These are phyloP conservation scores for Rachicladosporium sp. DNA, from an alignment of 2,329 filamentous ascomycete species.

Conservation along the genomic window DNA sequence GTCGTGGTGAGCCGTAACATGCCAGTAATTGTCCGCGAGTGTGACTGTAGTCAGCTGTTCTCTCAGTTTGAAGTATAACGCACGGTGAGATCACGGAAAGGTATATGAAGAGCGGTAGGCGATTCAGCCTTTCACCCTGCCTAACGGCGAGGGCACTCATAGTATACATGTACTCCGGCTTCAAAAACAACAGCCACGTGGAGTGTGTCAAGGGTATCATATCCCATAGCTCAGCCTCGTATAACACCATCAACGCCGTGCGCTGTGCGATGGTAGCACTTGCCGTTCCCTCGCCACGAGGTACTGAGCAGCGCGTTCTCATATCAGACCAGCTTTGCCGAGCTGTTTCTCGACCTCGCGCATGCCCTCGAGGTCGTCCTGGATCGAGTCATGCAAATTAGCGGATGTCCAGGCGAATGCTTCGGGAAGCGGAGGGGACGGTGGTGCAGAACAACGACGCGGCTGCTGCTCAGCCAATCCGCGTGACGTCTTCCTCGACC, in stretches of 20 bases:
- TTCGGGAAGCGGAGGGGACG: slow-evolving; percentile 4
- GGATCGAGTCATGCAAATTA: slow-evolving; percentile 6
- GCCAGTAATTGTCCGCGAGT: too few relatives aligned
- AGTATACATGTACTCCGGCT: slow-evolving; percentile 17
- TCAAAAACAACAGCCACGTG: slow-evolving; percentile 19
- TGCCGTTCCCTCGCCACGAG: slow-evolving; percentile 18
- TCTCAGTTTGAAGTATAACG: too few relatives aligned
- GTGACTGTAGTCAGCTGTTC: too few relatives aligned
- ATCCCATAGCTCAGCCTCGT: slow-evolving; percentile 8
- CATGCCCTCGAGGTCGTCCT: slow-evolving; percentile 14
- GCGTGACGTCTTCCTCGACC: slow-evolving; percentile 36
- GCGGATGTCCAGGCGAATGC: slow-evolving; percentile 2
- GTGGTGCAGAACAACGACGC: slow-evolving; percentile 9
- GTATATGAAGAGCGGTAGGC: slow-evolving; percentile 5
- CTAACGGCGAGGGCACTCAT: slow-evolving; percentile 19
- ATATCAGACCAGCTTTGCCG: slow-evolving; percentile 13
- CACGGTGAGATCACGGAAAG: too few relatives aligned
- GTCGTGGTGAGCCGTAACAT: too few relatives aligned
- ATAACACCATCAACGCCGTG: slow-evolving; percentile 15
- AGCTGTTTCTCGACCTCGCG: slow-evolving; percentile 19
- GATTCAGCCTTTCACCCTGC: slow-evolving; percentile 14
- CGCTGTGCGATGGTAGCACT: slow-evolving; percentile 19
- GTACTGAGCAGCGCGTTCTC: slow-evolving; percentile 18
- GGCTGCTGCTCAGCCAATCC: slow-evolving; percentile 45
- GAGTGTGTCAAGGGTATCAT: slow-evolving; percentile 6